Evolutionary conservation across 1,139 yeast species (phyloP).

Genomic region (Hyphopichia khmerensis): DNA sequence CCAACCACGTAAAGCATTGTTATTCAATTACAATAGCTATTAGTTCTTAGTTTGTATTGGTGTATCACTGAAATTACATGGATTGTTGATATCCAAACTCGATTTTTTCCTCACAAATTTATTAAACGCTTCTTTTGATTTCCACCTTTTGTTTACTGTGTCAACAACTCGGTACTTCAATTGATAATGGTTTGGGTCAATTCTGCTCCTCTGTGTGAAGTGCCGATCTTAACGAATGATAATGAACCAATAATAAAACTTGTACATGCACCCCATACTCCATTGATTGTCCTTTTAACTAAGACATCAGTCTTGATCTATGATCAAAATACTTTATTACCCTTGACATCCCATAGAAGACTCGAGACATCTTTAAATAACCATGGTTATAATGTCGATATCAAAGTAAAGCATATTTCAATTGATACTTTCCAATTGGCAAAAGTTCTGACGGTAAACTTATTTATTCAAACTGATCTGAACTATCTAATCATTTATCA

Average conservation of each 20-base stretch:
- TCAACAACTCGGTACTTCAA: no score
- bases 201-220: constrained; percentile 32
- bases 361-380: constrained; percentile 27
- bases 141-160: no score
- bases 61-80: no score
- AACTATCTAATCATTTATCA: constrained; percentile 37
- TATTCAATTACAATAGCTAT: no score
- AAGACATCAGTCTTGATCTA: constrained; percentile 23
- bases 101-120: no score
- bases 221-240: constrained; percentile 21
- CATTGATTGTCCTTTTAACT: constrained; percentile 34
- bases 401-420: constrained; percentile 28
- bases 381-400: constrained; percentile 31
- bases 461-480: constrained; percentile 34
- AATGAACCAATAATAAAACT: constrained; percentile 23
- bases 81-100: no score
- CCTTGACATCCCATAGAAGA: constrained; percentile 33
- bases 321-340: constrained; percentile 33
- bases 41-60: no score
- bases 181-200: constrained; percentile 38
- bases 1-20: no score
- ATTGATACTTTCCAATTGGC: constrained; percentile 27
- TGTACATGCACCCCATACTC: constrained; percentile 32
- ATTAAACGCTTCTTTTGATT: no score
- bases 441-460: constrained; percentile 24